Conservation (phyloP, 1,139 yeast species). For the Diutina sp. region DNA sequence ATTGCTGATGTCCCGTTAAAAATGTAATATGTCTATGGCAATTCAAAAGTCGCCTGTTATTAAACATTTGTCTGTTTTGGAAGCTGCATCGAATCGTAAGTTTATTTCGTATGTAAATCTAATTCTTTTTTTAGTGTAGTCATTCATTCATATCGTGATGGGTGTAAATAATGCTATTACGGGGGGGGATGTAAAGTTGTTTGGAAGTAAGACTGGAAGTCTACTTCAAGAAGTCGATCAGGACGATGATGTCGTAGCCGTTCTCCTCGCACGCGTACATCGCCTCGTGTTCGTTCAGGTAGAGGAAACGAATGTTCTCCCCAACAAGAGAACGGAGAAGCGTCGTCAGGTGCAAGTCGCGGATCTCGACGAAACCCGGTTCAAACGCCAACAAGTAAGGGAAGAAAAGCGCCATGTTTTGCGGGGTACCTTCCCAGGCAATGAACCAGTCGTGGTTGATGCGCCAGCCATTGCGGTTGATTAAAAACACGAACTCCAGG, state of each 20-base stretch:
- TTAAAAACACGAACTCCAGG: conserved; percentile 87
- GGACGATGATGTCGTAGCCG: conserved; percentile 85
- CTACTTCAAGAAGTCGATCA: conserved; percentile 61
- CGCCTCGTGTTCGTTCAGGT: conserved; percentile 87
- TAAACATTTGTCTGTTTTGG: too few relatives aligned
- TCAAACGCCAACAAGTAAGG: conserved; percentile 91
- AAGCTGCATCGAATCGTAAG: too few relatives aligned
- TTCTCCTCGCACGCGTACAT: conserved; percentile 85
- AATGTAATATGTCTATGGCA: too few relatives aligned
- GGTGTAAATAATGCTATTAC: background rate
- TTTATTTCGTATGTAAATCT: too few relatives aligned
- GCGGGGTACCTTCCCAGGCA: conserved; percentile 95
- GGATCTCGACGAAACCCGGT: conserved; percentile 76
- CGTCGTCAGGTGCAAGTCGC: conserved; percentile 83
- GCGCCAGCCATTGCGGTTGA: conserved; percentile 93
- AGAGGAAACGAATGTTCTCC: conserved; percentile 79
- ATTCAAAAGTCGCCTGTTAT: too few relatives aligned
- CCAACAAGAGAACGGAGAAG: conserved; percentile 86
- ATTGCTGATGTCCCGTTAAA: too few relatives aligned
- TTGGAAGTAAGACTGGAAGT: too few relatives aligned
- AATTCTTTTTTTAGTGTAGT: too few relatives aligned
- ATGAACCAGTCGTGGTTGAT: conserved; percentile 89
- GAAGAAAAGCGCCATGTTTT: conserved; percentile 82
- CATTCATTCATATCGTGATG: background rate
- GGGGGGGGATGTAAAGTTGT: too few relatives aligned